Evolutionary conservation across 306 rosid species (phyloP).

Genomic region (Rosa chinensis): DNA sequence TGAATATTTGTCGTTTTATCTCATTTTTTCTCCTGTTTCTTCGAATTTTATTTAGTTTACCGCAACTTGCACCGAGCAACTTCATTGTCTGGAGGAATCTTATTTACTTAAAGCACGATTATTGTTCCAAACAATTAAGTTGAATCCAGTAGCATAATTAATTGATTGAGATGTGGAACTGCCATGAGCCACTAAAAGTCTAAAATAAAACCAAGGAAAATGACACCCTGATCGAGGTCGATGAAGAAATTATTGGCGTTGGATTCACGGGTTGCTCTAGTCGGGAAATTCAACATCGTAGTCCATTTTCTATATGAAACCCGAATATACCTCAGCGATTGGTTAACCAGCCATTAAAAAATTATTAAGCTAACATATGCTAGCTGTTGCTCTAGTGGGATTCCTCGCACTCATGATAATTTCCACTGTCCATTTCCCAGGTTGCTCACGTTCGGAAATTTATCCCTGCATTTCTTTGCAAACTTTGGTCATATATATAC

Average conservation of each 20-base stretch:
- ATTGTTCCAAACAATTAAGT: background rate
- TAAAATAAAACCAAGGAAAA: background rate
- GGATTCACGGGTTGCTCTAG: constrained; percentile 1
- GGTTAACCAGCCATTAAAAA: background rate
- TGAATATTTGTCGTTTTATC: background rate
- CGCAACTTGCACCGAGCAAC: background rate
- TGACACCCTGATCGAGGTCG: background rate
- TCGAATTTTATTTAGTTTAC: background rate
- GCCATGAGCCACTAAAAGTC: background rate
- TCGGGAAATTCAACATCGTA: background rate
- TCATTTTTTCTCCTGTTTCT: background rate
- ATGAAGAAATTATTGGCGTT: background rate
- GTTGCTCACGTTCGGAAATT: background rate
- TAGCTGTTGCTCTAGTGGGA: background rate
- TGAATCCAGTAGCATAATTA: background rate
- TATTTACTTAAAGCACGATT: background rate
- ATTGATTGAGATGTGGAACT: background rate
- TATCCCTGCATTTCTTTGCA: background rate
- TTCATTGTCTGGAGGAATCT: background rate
- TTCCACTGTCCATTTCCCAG: background rate
- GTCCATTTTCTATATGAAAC: background rate
- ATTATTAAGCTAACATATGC: background rate
- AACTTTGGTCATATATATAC: background rate
- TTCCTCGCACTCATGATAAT: background rate
- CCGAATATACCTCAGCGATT: background rate